Evolutionary conservation across 352 stramenopile species (phyloP).

Genomic region (Phytophthora agathidicida): DNA sequence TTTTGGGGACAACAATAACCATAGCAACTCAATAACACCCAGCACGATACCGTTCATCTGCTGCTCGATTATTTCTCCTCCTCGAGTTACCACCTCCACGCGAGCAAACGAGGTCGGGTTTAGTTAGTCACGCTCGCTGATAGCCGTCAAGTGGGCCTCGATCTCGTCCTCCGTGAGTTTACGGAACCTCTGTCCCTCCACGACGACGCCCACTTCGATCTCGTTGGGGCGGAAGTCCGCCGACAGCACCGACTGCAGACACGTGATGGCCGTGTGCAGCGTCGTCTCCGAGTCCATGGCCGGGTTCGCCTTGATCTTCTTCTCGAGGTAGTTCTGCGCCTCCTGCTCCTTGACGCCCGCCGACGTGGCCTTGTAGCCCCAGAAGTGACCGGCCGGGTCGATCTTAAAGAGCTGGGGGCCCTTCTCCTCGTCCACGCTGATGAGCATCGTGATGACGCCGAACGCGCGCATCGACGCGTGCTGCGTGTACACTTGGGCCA

Average conservation of each 20-base stretch:
- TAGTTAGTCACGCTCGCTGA: conserved; percentile 95
- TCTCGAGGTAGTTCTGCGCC: conserved; percentile 99
- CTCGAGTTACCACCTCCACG: conserved; percentile 6
- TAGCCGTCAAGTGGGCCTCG: conserved; percentile 97
- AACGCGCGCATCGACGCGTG: conserved; percentile 95
- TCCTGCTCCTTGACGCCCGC: conserved; percentile 98
- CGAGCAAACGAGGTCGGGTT: conserved; percentile 7
- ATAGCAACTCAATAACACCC: background rate
- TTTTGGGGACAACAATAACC: too few relatives aligned
- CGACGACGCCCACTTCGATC: conserved; percentile 89
- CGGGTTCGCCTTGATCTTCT: conserved; percentile 94
- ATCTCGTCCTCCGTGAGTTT: conserved; percentile 97
- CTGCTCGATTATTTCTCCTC: conserved; percentile 21
- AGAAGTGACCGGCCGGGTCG: conserved; percentile 98
- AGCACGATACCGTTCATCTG: conserved; percentile 23
- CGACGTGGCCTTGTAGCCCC: conserved; percentile 94
- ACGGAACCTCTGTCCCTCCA: conserved; percentile 82
- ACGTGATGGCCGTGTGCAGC: conserved; percentile 97
- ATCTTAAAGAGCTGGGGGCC: conserved; percentile 98
- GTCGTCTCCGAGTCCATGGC: conserved; percentile 93
- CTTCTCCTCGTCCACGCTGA: conserved; percentile 98
- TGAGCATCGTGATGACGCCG: conserved; percentile 95
- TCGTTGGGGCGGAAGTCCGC: conserved; percentile 98
- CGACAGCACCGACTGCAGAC: conserved; percentile 96
- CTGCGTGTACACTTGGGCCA: conserved; percentile 97